Evolutionary conservation across 2,329 filamentous ascomycete species (phyloP).

Genomic region (Phyllosticta citrichinensis): DNA sequence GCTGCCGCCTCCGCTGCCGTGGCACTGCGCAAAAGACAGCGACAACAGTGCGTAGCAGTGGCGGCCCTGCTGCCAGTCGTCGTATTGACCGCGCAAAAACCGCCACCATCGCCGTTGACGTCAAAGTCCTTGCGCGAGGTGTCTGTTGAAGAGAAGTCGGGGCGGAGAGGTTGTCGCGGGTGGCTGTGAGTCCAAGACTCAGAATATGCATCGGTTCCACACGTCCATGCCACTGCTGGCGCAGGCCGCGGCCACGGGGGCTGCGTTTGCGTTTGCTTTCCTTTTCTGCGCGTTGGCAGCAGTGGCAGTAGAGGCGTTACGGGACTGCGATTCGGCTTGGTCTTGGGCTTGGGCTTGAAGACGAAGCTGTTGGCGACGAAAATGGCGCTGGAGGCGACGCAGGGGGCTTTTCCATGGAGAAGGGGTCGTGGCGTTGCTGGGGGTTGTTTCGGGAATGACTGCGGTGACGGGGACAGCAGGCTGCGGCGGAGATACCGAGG

Average conservation of each 20-base stretch:
- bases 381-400: not conserved
- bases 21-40: not conserved
- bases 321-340: not conserved
- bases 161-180: not conserved
- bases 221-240: not conserved
- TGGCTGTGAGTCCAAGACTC: not conserved
- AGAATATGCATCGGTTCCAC: not conserved
- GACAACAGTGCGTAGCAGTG: not conserved
- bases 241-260: not conserved
- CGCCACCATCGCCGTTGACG: not conserved
- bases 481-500: not conserved
- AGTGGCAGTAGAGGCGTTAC: not conserved
- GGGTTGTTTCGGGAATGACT: not conserved
- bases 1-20: not conserved
- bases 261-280: not conserved
- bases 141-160: not conserved
- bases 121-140: not conserved
- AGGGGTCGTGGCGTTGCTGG: not conserved
- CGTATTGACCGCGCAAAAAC: not conserved
- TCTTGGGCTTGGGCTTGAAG: not conserved
- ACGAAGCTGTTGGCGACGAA: not conserved
- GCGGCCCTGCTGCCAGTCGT: not conserved
- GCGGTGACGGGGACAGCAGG: not conserved
- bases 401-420: not conserved
- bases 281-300: not conserved